Conservation (phyloP, 2,329 filamentous ascomycete genomes). For the Cordyceps pruinosa region DNA sequence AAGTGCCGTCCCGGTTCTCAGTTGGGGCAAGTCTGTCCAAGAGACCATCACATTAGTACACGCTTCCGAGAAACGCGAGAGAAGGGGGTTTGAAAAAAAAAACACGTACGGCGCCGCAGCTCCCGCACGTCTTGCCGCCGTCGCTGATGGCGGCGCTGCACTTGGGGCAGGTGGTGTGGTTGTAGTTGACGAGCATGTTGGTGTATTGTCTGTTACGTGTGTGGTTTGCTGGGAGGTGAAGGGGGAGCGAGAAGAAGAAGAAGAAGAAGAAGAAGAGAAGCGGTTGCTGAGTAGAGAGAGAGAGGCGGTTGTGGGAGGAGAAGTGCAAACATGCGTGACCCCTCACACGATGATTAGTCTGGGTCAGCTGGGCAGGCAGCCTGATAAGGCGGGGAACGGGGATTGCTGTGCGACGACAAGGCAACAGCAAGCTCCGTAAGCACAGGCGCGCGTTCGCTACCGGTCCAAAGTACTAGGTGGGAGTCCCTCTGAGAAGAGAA, state of each 20-base stretch:
- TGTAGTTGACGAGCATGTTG: conserved; percentile 29
- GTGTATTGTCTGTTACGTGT: neutral
- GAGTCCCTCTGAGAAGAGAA: no score
- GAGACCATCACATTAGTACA: neutral
- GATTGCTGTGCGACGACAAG: neutral
- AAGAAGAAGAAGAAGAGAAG: neutral
- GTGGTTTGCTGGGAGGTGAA: no score
- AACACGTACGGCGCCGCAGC: conserved; percentile 49
- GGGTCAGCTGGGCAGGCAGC: conserved; percentile 3
- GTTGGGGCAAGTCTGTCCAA: conserved; percentile 15
- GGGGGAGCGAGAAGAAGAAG: no score
- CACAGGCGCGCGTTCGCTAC: no score
- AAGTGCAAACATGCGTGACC: neutral
- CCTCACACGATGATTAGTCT: neutral
- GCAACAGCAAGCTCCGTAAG: neutral
- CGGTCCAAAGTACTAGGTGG: no score
- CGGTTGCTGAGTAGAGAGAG: neutral
- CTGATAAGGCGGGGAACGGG: neutral
- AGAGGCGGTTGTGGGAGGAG: neutral
- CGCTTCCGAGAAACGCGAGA: neutral
- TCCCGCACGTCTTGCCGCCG: conserved; percentile 44
- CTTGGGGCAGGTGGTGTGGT: conserved; percentile 46
- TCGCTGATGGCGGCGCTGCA: conserved; percentile 42
- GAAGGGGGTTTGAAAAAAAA: neutral
- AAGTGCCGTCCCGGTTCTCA: neutral